Percentiles rank a stretch among this genome's conserved stretches.
Conservation (phyloP, 257 asterid genomes). For the Nyctanthes arbortristis region DNA sequence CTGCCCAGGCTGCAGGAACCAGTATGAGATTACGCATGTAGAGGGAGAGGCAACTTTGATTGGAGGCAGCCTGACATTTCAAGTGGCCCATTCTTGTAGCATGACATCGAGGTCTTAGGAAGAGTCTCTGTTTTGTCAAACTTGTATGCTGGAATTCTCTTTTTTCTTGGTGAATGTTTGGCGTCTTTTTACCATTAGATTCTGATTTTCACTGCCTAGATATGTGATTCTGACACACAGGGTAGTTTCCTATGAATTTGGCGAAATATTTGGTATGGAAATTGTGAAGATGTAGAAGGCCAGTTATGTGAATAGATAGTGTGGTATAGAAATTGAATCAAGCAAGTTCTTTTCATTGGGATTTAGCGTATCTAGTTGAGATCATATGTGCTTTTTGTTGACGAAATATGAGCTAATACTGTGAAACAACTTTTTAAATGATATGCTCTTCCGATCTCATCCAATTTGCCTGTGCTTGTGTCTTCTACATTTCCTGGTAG, state of each 20-base stretch:
- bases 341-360: neutral
- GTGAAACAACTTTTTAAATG: neutral
- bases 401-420: neutral
- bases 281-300: constrained; percentile 61
- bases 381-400: neutral
- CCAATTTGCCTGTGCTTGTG: neutral
- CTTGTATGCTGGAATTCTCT: constrained; percentile 44
- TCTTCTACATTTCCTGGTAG: neutral
- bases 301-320: constrained; percentile 57
- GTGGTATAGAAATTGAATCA: constrained; percentile 41
- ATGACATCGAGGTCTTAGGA: constrained; percentile 69
- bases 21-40: constrained; percentile 43
- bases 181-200: constrained; percentile 41
- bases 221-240: constrained; percentile 45
- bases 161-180: constrained; percentile 36
- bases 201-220: constrained; percentile 46
- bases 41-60: constrained; percentile 57
- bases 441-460: too few species aligned
- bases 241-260: constrained; percentile 37
- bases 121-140: constrained; percentile 31
- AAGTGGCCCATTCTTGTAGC: constrained; percentile 69
- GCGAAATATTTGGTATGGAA: constrained; percentile 34
- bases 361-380: neutral
- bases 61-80: constrained; percentile 54
- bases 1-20: constrained; percentile 92